phyloP scores from a whole-genome alignment of 257 asterid species.

The Fraxinus anomala region DNA sequence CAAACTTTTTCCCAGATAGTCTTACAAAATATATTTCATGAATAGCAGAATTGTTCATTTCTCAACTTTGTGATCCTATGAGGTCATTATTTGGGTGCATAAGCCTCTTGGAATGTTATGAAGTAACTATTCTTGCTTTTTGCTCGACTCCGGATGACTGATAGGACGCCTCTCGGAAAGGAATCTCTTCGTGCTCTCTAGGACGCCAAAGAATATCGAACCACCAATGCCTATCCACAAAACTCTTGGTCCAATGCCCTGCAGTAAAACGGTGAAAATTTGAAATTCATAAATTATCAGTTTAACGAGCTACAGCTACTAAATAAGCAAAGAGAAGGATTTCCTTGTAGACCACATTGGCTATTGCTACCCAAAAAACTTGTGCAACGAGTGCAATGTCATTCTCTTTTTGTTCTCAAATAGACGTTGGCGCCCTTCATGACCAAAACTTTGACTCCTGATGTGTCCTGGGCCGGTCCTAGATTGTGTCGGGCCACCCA shows the following conservation, averaged over 20 bases:
- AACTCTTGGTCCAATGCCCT: constrained; percentile 98
- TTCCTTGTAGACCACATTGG: neutral
- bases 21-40: neutral
- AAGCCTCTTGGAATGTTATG: constrained; percentile 11
- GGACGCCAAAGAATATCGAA: constrained; percentile 93
- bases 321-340: neutral
- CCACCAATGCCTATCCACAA: constrained; percentile 99
- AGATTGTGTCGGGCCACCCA: neutral
- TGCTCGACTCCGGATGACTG: constrained; percentile 24
- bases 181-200: constrained; percentile 72
- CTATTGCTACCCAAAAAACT: neutral
- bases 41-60: constrained; percentile 6
- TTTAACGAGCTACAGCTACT: neutral
- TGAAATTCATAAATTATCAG: neutral
- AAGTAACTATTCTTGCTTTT: constrained; percentile 38
- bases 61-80: constrained; percentile 18
- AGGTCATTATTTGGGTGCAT: neutral
- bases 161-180: constrained; percentile 65
- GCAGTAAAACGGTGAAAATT: constrained; percentile 11
- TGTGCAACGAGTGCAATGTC: neutral
- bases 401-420: neutral
- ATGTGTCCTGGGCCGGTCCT: neutral
- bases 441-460: neutral
- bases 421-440: neutral
- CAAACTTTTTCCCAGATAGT: neutral